Evolutionary conservation across 495 filamentous ascomycete genomes (phyloP).

Genomic region (Wilcoxina mikolae): DNA sequence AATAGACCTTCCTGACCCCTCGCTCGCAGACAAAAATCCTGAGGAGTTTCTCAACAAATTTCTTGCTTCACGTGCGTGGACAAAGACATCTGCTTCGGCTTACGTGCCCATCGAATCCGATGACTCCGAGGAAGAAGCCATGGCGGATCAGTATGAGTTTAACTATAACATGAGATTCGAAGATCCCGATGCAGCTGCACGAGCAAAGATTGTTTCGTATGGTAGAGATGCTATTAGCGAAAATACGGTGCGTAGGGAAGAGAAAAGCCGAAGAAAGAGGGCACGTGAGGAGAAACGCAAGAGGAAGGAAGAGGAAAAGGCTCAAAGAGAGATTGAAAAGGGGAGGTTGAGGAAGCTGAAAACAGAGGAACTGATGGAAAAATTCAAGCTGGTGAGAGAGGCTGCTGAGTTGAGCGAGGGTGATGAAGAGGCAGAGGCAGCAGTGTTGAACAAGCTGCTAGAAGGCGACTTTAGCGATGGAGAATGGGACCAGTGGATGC

Average conservation of each 20-base stretch:
- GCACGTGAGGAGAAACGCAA: constrained; percentile 59
- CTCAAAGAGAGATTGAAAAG: constrained; percentile 61
- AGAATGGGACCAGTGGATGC: constrained; percentile 79
- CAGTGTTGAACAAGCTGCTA: constrained; percentile 67
- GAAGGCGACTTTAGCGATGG: constrained; percentile 76
- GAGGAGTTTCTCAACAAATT: constrained; percentile 84
- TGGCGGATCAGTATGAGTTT: constrained; percentile 73
- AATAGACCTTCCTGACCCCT: constrained; percentile 34
- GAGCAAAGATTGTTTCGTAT: constrained; percentile 72
- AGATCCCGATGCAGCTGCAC: constrained; percentile 53
- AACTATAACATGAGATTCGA: constrained; percentile 98
- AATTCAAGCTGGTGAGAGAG: constrained; percentile 66
- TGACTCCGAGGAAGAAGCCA: constrained; percentile 66
- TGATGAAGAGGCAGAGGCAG: constrained; percentile 50
- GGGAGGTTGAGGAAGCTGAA: constrained; percentile 72
- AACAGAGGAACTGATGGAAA: constrained; percentile 72
- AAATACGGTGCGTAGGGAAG: constrained; percentile 70
- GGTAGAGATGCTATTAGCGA: constrained; percentile 67
- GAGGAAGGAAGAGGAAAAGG: constrained; percentile 63
- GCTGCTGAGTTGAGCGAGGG: constrained; percentile 62
- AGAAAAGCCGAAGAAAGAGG: constrained; percentile 58
- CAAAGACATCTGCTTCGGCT: constrained; percentile 38
- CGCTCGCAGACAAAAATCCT: constrained; percentile 73
- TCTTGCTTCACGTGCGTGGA: constrained; percentile 78
- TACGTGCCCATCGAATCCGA: constrained; percentile 80